Conservation (phyloP, 495 filamentous ascomycete species). For the Tuber magnatum region DNA sequence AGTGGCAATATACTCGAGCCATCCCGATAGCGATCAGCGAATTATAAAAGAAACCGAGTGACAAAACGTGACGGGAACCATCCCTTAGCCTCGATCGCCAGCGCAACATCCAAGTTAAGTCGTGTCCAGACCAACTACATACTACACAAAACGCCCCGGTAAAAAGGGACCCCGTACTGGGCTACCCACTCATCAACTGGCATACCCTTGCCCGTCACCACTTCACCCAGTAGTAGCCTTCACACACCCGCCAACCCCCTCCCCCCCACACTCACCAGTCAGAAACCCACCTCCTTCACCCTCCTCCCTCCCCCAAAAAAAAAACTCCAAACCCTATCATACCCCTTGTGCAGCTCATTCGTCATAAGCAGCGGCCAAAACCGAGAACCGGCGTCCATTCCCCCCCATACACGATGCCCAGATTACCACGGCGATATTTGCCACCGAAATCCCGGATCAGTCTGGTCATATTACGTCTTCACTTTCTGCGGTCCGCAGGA, state of each 20-base stretch:
- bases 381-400: slow-evolving; percentile 13
- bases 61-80: neutral
- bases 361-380: slow-evolving; percentile 16
- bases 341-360: slow-evolving; percentile 11
- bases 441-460: slow-evolving; percentile 43
- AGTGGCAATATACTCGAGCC: neutral
- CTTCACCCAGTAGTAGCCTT: slow-evolving; percentile 6
- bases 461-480: slow-evolving; percentile 26
- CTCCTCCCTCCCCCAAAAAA: too few species aligned
- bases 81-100: neutral
- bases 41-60: neutral
- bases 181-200: neutral
- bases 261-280: slow-evolving; percentile 7
- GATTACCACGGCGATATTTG: slow-evolving; percentile 44
- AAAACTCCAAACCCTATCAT: too few species aligned
- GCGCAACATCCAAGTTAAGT: neutral
- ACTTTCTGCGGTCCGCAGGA: slow-evolving; percentile 46
- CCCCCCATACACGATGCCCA: slow-evolving; percentile 9
- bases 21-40: neutral
- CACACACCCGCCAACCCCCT: neutral
- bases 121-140: neutral
- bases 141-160: neutral
- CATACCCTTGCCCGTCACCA: slow-evolving; percentile 17
- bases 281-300: slow-evolving; percentile 5
- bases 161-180: neutral